A percentile compares a stretch with the other conserved stretches of the same genome.
Conservation (phyloP, 495 filamentous ascomycete genomes). For the Penicillium herquei region DNA sequence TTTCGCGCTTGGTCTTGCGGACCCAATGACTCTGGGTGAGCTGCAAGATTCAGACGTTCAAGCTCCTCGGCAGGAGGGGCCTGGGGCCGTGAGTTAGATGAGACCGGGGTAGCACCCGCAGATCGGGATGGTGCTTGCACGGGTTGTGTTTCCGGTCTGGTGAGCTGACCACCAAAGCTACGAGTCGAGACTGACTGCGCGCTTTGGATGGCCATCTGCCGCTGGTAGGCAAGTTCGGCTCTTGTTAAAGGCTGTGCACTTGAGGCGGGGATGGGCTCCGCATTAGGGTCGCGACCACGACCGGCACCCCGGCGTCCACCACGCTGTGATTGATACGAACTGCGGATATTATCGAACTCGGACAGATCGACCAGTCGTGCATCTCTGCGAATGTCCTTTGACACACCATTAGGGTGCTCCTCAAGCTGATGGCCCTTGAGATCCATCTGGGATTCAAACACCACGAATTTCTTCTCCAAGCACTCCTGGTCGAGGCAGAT, state of each 20-base stretch:
- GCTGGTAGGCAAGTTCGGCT: constrained; percentile 89
- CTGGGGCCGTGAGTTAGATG: constrained; percentile 37
- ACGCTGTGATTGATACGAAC: constrained; percentile 62
- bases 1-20: constrained; percentile 78
- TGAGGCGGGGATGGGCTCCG: constrained; percentile 73
- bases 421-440: constrained; percentile 84
- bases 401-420: constrained; percentile 69
- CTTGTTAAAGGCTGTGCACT: constrained; percentile 79
- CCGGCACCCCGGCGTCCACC: constrained; percentile 59
- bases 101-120: constrained; percentile 33
- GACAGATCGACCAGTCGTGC: constrained; percentile 85
- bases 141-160: constrained; percentile 49
- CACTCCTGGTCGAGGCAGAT: constrained; percentile 83
- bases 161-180: constrained; percentile 80
- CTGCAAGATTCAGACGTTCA: constrained; percentile 35
- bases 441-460: constrained; percentile 92
- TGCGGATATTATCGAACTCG: constrained; percentile 69
- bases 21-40: constrained; percentile 40
- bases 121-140: constrained; percentile 46
- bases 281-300: constrained; percentile 71
- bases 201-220: constrained; percentile 87
- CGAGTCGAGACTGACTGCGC: constrained; percentile 74
- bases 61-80: constrained; percentile 43
- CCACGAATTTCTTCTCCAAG: constrained; percentile 95
- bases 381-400: constrained; percentile 82